Base-by-base conservation (phyloP, 202 grass and related monocot genomes). In the Setaria italica region DNA sequence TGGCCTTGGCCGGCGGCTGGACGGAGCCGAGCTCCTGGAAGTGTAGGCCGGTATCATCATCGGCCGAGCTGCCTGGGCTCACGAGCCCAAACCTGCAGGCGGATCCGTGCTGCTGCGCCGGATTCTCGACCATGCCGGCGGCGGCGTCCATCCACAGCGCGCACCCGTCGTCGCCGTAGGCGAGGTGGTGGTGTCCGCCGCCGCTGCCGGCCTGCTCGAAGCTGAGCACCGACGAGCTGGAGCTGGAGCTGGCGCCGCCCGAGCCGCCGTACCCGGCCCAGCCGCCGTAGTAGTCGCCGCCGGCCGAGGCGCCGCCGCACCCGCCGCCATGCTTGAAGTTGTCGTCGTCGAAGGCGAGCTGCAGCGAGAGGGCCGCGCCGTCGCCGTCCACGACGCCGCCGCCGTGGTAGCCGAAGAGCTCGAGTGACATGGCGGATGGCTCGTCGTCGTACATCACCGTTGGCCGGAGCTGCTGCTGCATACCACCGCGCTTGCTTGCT, bases 181-280 rank as follows among this genome's bases (percentile, higher is more conserved):
- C 53, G 30, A 82, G 83, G 48, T 80, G 74, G 48, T 76, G 73
- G 47, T 70, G 54, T 1, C 33, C 43, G 4, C 72, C 81, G 10
- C 73, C 77, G 13, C 78, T 75, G 48, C 75, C 55, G 2, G 72
- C 65, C 67, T 90, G 84, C 80, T 99, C 96, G 20, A 99, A 95
- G 79, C 93, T 92, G 80, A 99, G 91, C 51, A 99, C 90, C 48
- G 93, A 99, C 50, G 96, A 90, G 87, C 84, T 90, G 6, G 95
- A 94, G 88, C 85, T 72, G 30, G 91, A 86, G 58, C 81, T 91
- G 59, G 90, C 79, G 20, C 78, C 54, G 29, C 76, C 62, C 2
- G 62, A 80, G 48, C 65, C 75, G 37, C n/a, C 81, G 70, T 79
- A 77, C 0, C 41, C 54, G 29, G 65, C 81, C 91, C 86, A 94